Conservation (phyloP, 768 basidiomycete genomes). For the Calocera cornea region DNA sequence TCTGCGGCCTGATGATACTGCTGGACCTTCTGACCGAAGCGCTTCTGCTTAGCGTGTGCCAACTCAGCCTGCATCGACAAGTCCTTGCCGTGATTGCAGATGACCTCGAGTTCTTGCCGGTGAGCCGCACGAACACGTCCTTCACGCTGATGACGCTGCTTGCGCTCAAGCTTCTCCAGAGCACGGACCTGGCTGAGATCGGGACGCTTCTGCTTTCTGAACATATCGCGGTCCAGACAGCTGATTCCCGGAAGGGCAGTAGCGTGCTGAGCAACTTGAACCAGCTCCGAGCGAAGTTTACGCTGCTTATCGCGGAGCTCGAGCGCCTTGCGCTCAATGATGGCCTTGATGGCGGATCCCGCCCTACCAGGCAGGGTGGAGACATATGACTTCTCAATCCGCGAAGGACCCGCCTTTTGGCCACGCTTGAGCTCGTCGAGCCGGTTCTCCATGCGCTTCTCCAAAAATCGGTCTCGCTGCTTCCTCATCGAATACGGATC, state of each 20-base stretch:
- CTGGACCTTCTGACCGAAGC: constrained; percentile 64
- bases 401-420: not conserved
- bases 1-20: constrained; percentile 81
- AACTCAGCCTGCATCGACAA: constrained; percentile 51
- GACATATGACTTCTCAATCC: not conserved
- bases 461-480: constrained; percentile 83
- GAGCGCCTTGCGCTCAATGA: constrained; percentile 87
- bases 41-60: constrained; percentile 43
- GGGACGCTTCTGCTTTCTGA: constrained; percentile 75
- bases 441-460: constrained; percentile 77
- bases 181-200: constrained; percentile 76
- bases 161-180: constrained; percentile 80
- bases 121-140: constrained; percentile 92
- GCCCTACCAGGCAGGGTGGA: not conserved
- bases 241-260: constrained; percentile 58
- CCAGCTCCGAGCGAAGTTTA: constrained; percentile 68
- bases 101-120: constrained; percentile 79
- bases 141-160: constrained; percentile 85
- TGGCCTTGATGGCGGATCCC: constrained; percentile 27
- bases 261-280: constrained; percentile 77
- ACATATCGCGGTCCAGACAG: constrained; percentile 61
- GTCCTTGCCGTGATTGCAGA: constrained; percentile 70
- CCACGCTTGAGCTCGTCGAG: constrained; percentile 55
- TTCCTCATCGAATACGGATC: constrained; percentile 84
- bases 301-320: constrained; percentile 84